A percentile compares a stretch with the other conserved stretches of the same genome.
Evolutionary conservation across 2,329 filamentous ascomycete species (phyloP).

Genomic region (Aspergillus japonicus): DNA sequence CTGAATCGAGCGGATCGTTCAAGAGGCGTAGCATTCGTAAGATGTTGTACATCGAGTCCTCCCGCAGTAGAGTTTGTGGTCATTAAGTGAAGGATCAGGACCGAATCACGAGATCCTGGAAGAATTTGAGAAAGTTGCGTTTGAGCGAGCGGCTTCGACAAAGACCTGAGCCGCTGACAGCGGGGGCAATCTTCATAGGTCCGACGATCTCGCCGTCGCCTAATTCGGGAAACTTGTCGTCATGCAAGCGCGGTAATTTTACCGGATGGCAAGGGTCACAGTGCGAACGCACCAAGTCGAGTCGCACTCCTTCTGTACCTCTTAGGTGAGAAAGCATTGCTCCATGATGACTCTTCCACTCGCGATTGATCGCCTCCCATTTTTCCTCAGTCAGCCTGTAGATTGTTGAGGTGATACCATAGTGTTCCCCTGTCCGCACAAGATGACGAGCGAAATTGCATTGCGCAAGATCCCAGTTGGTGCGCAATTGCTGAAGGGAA

Average conservation of each 20-base stretch:
- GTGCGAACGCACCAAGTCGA: slow-evolving; percentile 40
- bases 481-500: slow-evolving; percentile 63
- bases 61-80: slow-evolving; percentile 27
- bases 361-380: slow-evolving; percentile 75
- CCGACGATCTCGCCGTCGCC: slow-evolving; percentile 92
- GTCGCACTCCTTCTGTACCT: slow-evolving; percentile 34
- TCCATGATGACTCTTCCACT: slow-evolving; percentile 72
- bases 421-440: slow-evolving; percentile 84
- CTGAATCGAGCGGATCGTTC: slow-evolving; percentile 20
- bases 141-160: slow-evolving; percentile 42
- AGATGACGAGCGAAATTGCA: slow-evolving; percentile 88
- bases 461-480: slow-evolving; percentile 79
- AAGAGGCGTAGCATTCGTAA: slow-evolving; percentile 20
- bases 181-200: slow-evolving; percentile 67
- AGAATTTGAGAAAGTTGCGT: slow-evolving; percentile 45
- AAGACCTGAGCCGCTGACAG: slow-evolving; percentile 41
- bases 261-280: slow-evolving; percentile 51
- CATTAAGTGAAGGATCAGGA: slow-evolving; percentile 26
- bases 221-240: slow-evolving; percentile 80
- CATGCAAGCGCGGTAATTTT: slow-evolving; percentile 43
- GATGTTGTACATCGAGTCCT: slow-evolving; percentile 26
- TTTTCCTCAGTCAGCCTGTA: slow-evolving; percentile 84
- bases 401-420: slow-evolving; percentile 83
- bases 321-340: slow-evolving; percentile 56
- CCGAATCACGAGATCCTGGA: slow-evolving; percentile 43